Evolutionary conservation across 345 rosid genomes (phyloP), one percentile per base, ranked within the genome.

Genomic region (Dipteronia dyeriana): DNA sequence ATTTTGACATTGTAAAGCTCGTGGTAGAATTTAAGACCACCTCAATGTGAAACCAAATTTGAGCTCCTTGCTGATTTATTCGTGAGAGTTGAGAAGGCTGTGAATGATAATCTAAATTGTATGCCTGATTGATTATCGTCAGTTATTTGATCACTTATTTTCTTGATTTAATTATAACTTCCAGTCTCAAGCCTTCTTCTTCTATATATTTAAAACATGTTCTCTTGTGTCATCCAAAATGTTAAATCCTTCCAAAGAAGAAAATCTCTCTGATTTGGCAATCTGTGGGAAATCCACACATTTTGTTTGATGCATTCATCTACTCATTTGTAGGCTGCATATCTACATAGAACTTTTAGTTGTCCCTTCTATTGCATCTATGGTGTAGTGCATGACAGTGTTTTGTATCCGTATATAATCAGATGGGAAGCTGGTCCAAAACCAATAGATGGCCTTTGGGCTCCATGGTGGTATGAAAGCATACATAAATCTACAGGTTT

Each of bases 361-460:
- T 17, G 26, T 79, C 41, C 66, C 64, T 70, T 38, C 16, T 25
- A 22, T 41, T 47, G 14, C 49, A 74, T 17, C 60, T 25, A 64
- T 49, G 20, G 25, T 51, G 56, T 73, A 74, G 51, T 12, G 60
- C 39, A 2, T 83, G 66, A 78, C 57, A 69, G 20, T 62, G 39
- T 77, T 62, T 71, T 13, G 19, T 60, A 56, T 65, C 12, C 53
- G 41, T 67, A 75, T n/a, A 51, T 78, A 66, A 67, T 77, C 87
- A 94, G 98, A 82, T 94, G 97, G 98, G 87, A 91, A 78, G 92
- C 93, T 88, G 97, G 96, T 80, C 92, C 98, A n/a, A 94, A 90
- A 83, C 84, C 87, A 39, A 70, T 89, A 53, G 97, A 92, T 87
- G 98, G 98, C 68, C 14, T 90, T 56, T 92, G 98, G 97, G 97